These are phyloP conservation scores for Stagonosporopsis chrysanthemi DNA, from an alignment of 2,329 filamentous ascomycete species.

Conservation along the genomic window DNA sequence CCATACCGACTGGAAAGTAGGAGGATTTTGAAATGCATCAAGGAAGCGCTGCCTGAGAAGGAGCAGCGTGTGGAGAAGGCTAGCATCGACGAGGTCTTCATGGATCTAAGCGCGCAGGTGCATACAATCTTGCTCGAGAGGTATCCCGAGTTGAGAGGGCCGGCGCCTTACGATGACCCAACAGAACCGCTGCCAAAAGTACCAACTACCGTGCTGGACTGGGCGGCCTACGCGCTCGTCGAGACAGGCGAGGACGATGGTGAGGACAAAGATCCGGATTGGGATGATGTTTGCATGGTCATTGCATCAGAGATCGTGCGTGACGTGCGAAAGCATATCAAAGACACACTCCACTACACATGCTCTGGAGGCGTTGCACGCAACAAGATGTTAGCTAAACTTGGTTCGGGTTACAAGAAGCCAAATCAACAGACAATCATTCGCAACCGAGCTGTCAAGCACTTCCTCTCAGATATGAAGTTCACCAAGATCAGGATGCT, in stretches of 20 bases:
- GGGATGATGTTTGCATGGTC: slow-evolving; percentile 90
- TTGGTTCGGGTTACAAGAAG: slow-evolving; percentile 91
- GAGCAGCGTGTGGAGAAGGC: slow-evolving; percentile 88
- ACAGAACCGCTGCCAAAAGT: slow-evolving; percentile 76
- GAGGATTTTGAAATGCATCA: slow-evolving; percentile 80
- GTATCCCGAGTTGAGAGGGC: slow-evolving; percentile 74
- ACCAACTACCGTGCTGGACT: slow-evolving; percentile 76
- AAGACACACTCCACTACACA: slow-evolving; percentile 79
- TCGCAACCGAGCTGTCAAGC: slow-evolving; percentile 78
- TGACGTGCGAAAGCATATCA: slow-evolving; percentile 73
- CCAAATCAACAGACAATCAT: slow-evolving; percentile 95
- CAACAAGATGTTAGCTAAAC: slow-evolving; percentile 95
- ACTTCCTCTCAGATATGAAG: slow-evolving; percentile 85
- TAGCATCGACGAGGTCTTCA: slow-evolving; percentile 92
- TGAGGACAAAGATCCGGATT: slow-evolving; percentile 86
- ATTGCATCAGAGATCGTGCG: slow-evolving; percentile 90
- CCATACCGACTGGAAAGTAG: slow-evolving; percentile 87
- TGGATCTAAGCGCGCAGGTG: slow-evolving; percentile 87
- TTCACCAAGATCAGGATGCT: slow-evolving; percentile 64
- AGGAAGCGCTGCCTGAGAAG: slow-evolving; percentile 70
- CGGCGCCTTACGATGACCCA: slow-evolving; percentile 76
- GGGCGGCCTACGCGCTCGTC: slow-evolving; percentile 82
- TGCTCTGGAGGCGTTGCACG: slow-evolving; percentile 87
- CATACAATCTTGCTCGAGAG: slow-evolving; percentile 76
- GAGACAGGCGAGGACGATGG: slow-evolving; percentile 76